Evolutionary conservation across 495 filamentous ascomycete species (phyloP).

Genomic region (Pyronema domesticum): DNA sequence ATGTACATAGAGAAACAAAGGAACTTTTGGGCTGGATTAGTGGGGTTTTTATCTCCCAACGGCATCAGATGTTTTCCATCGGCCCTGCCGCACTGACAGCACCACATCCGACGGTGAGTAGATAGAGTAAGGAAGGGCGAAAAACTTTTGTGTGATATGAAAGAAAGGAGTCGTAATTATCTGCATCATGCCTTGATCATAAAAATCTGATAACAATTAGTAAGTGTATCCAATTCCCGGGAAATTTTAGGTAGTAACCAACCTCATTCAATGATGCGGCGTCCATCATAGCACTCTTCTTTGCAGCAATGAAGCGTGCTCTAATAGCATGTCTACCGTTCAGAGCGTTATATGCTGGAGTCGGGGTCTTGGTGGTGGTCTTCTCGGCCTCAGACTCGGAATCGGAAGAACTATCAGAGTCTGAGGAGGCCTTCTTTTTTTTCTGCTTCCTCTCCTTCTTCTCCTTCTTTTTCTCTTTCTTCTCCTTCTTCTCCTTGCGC

Average conservation of each 20-base stretch:
- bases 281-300: constrained; percentile 22
- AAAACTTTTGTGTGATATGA: too few relatives aligned
- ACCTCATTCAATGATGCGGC: constrained; percentile 25
- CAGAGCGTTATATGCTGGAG: constrained; percentile 3
- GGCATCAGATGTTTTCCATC: too few relatives aligned
- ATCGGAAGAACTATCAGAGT: constrained; percentile 6
- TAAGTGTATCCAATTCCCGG: constrained; percentile 1
- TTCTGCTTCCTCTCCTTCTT: constrained; percentile 10
- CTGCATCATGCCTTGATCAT: constrained; percentile 21
- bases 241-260: constrained; percentile 3
- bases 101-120: too few relatives aligned
- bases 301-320: constrained; percentile 22
- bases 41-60: too few relatives aligned
- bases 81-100: too few relatives aligned
- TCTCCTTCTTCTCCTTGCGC: constrained; percentile 6
- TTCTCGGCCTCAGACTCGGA: constrained; percentile 8
- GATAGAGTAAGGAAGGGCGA: too few relatives aligned
- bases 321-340: constrained; percentile 20
- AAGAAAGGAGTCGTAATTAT: not conserved
- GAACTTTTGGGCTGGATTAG: too few relatives aligned
- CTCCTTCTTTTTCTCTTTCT: constrained; percentile 11
- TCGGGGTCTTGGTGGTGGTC: constrained; percentile 4
- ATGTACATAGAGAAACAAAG: too few relatives aligned
- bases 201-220: constrained; percentile 14
- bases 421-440: constrained; percentile 13